A percentile compares a stretch with the other conserved stretches of the same genome.
Evolutionary conservation across 257 asterid species (phyloP).

Genomic region (Capsicum pubescens): DNA sequence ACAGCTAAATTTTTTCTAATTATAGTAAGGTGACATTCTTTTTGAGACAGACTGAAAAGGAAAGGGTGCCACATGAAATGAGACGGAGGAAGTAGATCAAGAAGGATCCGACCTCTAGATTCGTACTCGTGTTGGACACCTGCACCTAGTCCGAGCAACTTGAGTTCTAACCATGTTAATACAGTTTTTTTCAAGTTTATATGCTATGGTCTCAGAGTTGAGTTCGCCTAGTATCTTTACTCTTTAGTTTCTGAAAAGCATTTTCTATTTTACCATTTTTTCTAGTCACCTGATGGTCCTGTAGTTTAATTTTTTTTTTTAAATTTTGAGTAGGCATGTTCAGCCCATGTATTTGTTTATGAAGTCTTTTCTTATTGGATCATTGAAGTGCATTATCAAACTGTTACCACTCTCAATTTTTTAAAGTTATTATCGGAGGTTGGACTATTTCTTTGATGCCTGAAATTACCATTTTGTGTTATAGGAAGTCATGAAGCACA

Average conservation of each 20-base stretch:
- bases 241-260: constrained; percentile 7
- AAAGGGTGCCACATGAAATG: too few relatives aligned
- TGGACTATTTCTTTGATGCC: background rate
- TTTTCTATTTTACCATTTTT: background rate
- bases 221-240: background rate
- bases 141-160: too few relatives aligned
- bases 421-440: background rate
- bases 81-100: too few relatives aligned
- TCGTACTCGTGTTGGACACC: too few relatives aligned
- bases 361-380: background rate
- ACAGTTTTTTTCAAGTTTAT: background rate
- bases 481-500: constrained; percentile 85
- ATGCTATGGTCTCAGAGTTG: background rate
- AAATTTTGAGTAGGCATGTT: background rate
- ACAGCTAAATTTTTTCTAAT: too few relatives aligned
- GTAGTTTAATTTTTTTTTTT: background rate
- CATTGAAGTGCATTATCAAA: background rate
- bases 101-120: too few relatives aligned
- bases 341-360: background rate
- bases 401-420: background rate
- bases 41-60: too few relatives aligned
- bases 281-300: background rate
- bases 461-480: background rate
- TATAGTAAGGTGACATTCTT: too few relatives aligned
- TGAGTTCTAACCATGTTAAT: background rate